phyloP scores from a whole-genome alignment of 495 filamentous ascomycete species.

The Elaphomyces granulatus region DNA sequence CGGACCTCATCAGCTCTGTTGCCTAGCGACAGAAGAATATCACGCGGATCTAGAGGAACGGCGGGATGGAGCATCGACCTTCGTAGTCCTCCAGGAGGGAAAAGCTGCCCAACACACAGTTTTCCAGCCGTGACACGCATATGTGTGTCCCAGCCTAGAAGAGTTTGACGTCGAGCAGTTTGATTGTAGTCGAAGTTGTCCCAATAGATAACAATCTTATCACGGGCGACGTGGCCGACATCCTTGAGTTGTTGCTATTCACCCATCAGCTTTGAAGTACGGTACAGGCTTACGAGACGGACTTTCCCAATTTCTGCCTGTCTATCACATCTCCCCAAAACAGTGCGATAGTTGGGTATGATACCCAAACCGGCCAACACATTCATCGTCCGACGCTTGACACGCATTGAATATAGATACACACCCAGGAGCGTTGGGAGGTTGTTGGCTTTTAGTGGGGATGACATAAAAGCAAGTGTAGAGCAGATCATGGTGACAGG shows the following conservation, averaged over 20 bases:
- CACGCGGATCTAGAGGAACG: not conserved
- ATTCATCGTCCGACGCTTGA: not conserved
- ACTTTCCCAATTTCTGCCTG: not conserved
- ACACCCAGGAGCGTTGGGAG: no score
- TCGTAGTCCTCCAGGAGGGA: not conserved
- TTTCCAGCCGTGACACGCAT: not conserved
- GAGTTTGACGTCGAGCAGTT: not conserved
- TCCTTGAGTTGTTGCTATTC: not conserved
- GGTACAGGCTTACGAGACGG: not conserved
- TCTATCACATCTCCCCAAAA: not conserved
- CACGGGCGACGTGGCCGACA: not conserved
- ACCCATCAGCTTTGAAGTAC: not conserved
- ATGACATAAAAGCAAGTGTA: no score
- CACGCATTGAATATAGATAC: no score
- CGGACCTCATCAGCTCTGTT: not conserved
- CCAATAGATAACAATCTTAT: not conserved
- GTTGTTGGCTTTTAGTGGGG: no score
- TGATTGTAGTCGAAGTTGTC: not conserved
- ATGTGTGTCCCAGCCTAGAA: not conserved
- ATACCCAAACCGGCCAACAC: not conserved
- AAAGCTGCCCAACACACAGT: not conserved
- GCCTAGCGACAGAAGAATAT: not conserved
- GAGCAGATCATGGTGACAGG: no score
- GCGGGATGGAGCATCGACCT: not conserved
- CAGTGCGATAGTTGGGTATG: not conserved